A percentile compares a stretch with the other conserved stretches of the same genome.
Evolutionary conservation across 2,329 filamentous ascomycete genomes (phyloP).

Genomic region (Talaromyces islandicus): DNA sequence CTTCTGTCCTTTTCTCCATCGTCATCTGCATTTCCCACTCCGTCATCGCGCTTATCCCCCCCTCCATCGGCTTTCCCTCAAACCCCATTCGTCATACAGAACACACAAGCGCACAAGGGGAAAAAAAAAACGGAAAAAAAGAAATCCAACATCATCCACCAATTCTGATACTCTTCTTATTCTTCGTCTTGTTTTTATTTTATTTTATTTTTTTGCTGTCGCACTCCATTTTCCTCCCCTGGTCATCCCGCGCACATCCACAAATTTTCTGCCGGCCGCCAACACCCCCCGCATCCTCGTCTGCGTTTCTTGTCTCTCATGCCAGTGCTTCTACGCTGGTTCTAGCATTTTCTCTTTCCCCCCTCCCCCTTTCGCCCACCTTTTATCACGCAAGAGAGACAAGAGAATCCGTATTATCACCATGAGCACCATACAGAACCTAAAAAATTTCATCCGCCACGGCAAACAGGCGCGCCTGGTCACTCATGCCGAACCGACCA

Average conservation of each 20-base stretch:
- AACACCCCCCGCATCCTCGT: neutral
- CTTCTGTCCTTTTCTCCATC: neutral
- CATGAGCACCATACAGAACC: slow-evolving; percentile 79
- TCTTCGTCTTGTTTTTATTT: too few relatives aligned
- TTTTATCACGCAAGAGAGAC: neutral
- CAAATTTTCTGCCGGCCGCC: neutral
- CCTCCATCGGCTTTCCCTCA: neutral
- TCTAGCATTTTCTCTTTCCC: neutral
- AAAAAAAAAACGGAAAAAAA: neutral
- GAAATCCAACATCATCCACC: neutral
- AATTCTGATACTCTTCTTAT: neutral
- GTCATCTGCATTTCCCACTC: neutral
- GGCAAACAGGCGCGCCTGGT: slow-evolving; percentile 84
- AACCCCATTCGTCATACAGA: neutral
- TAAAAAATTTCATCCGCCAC: slow-evolving; percentile 97
- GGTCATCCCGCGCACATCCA: neutral
- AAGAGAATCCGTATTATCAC: neutral
- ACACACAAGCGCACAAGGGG: neutral
- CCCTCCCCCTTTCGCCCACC: neutral
- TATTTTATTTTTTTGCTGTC: neutral
- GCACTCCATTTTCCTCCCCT: neutral
- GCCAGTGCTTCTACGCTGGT: neutral
- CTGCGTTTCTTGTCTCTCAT: neutral
- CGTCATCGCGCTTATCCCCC: neutral
- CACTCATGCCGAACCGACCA: slow-evolving; percentile 57